A percentile compares a stretch with the other conserved stretches of the same genome.
Conservation (phyloP, 805 yeast genomes). For the Tetrapisispora nanseiensis region DNA sequence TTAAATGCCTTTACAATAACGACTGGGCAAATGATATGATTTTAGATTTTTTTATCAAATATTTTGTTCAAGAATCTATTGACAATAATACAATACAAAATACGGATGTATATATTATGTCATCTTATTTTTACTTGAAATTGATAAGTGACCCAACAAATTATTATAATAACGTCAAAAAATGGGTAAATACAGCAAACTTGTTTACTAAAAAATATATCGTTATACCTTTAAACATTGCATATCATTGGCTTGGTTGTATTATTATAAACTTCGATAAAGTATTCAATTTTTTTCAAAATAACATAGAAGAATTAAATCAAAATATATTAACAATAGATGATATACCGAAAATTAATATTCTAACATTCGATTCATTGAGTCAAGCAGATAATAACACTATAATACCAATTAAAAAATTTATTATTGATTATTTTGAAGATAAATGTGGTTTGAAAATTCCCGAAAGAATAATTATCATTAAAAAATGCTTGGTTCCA, state of each 20-base stretch:
- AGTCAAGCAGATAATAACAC: constrained; percentile 43
- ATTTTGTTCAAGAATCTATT: constrained; percentile 35
- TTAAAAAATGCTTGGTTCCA: constrained; percentile 53
- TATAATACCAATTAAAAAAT: constrained; percentile 45
- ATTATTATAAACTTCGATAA: constrained; percentile 48
- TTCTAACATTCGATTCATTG: constrained; percentile 69
- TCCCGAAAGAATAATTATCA: constrained; percentile 37
- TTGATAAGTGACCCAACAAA: constrained; percentile 34
- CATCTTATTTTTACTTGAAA: constrained; percentile 74
- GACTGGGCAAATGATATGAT: constrained; percentile 87
- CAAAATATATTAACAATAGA: neutral
- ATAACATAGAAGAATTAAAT: constrained; percentile 3
- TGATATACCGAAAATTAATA: constrained; percentile 23
- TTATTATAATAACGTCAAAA: constrained; percentile 55
- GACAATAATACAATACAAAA: constrained; percentile 22
- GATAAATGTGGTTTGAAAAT: constrained; percentile 48
- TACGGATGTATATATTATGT: constrained; percentile 47
- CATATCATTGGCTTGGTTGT: constrained; percentile 81
- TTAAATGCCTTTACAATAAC: constrained; percentile 64
- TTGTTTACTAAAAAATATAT: constrained; percentile 48
- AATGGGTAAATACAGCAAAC: constrained; percentile 72
- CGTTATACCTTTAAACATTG: constrained; percentile 76
- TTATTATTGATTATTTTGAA: constrained; percentile 56
- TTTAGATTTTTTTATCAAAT: constrained; percentile 73
- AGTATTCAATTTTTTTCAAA: constrained; percentile 11